Conservation (phyloP, 1,284 basidiomycete species). For the Ceratobasidium sp. region DNA sequence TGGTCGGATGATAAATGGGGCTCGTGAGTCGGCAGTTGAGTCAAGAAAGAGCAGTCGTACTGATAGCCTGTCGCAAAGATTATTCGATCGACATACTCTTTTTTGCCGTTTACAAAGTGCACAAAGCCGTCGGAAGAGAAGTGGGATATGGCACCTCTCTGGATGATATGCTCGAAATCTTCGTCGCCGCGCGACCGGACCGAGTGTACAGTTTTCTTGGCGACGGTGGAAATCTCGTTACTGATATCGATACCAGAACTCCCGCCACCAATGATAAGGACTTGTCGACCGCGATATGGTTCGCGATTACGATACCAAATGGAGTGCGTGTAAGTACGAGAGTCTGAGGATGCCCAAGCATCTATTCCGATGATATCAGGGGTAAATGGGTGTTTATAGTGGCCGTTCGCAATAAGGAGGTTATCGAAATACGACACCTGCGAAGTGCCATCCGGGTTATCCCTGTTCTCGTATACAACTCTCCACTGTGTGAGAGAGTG, state of each 20-base stretch:
- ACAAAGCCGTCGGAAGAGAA: conserved; percentile 28
- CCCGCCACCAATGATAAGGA: conserved; percentile 74
- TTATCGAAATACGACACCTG: conserved; percentile 58
- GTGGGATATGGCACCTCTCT: conserved; percentile 25
- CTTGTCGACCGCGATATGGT: conserved; percentile 53
- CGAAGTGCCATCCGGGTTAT: neutral
- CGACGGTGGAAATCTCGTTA: conserved; percentile 54
- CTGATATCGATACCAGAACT: conserved; percentile 73
- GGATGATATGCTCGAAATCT: conserved; percentile 26
- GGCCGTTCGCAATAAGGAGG: conserved; percentile 75
- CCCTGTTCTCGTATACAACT: conserved; percentile 49
- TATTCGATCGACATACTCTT: conserved; percentile 58
- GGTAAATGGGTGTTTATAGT: conserved; percentile 67
- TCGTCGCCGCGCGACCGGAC: conserved; percentile 44
- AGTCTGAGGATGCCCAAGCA: conserved; percentile 55
- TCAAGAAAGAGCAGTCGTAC: conserved; percentile 53
- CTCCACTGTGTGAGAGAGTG: conserved; percentile 55
- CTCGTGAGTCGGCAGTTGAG: conserved; percentile 3
- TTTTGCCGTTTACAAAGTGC: conserved; percentile 4
- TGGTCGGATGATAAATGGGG: conserved; percentile 54
- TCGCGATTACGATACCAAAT: conserved; percentile 68
- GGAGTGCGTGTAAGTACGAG: conserved; percentile 63
- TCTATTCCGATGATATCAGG: conserved; percentile 65
- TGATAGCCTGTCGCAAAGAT: conserved; percentile 79
- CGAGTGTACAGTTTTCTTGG: conserved; percentile 64